Conservation (phyloP, 257 asterid genomes). For the Lithospermum erythrorhizon region DNA sequence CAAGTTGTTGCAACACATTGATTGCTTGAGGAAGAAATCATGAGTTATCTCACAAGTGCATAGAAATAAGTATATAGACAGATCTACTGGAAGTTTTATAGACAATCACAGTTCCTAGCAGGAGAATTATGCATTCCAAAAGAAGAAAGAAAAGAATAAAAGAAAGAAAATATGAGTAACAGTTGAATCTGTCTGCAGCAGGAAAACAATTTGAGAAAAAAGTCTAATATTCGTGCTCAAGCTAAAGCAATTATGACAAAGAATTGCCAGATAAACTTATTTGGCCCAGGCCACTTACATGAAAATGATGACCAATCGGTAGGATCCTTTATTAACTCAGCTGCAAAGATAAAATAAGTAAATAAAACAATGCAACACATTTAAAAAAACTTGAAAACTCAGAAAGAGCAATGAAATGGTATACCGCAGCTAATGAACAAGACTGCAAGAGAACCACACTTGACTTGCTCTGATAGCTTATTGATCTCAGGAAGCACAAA, state of each 20-base stretch:
- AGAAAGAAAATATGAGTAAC: no score
- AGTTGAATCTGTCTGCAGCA: no score
- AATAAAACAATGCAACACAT: constrained; percentile 6
- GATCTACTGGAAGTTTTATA: no score
- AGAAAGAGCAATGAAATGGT: constrained; percentile 17
- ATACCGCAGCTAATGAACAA: constrained; percentile 82
- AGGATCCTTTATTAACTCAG: constrained; percentile 45
- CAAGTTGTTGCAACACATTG: no score
- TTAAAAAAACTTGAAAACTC: constrained; percentile 1
- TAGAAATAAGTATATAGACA: no score
- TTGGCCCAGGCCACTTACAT: constrained; percentile 34
- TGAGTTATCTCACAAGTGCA: background rate
- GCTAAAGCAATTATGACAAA: no score
- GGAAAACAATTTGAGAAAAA: no score
- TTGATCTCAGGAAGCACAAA: constrained; percentile 80
- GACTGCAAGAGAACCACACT: constrained; percentile 66
- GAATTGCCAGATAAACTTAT: background rate
- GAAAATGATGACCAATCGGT: constrained; percentile 39
- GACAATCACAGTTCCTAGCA: no score
- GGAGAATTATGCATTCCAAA: no score
- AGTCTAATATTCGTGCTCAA: no score
- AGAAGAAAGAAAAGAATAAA: no score
- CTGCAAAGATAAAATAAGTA: constrained; percentile 38
- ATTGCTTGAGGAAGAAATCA: background rate
- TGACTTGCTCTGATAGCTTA: constrained; percentile 63